phyloP scores from a whole-genome alignment of 73 alveolate species.

The Paramecium biaurelia region DNA sequence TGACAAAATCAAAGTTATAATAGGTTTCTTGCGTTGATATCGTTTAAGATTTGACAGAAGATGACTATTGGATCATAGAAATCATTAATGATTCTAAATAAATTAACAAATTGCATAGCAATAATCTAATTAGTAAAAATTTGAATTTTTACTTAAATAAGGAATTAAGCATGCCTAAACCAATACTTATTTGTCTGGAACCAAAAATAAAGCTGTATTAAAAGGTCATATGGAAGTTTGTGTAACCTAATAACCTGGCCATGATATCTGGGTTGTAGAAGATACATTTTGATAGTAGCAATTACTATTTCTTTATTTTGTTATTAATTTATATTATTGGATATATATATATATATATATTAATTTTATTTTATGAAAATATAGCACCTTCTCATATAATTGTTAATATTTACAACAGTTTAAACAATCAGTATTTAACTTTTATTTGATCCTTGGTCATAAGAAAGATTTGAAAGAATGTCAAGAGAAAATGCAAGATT shows the following conservation, averaged over 20 bases:
- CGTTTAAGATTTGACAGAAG: background rate
- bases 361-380: background rate
- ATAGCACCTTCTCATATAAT: background rate
- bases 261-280: slow-evolving; percentile 31
- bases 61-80: background rate
- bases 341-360: background rate
- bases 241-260: background rate
- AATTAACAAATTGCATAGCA: background rate
- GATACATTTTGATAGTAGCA: background rate
- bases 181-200: background rate
- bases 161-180: slow-evolving; percentile 11
- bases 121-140: background rate
- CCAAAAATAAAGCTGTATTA: background rate
- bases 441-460: slow-evolving; percentile 35
- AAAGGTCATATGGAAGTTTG: slow-evolving; percentile 30
- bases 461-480: slow-evolving; percentile 45
- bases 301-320: background rate
- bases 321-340: background rate
- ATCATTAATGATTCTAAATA: background rate
- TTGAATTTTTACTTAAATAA: background rate
- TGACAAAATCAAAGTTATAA: background rate
- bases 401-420: background rate
- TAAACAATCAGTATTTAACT: background rate
- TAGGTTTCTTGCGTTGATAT: background rate
- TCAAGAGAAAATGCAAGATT: slow-evolving; percentile 49